phyloP scores from a whole-genome alignment of 495 filamentous ascomycete species.

The Hyaloscypha hepaticicola region DNA sequence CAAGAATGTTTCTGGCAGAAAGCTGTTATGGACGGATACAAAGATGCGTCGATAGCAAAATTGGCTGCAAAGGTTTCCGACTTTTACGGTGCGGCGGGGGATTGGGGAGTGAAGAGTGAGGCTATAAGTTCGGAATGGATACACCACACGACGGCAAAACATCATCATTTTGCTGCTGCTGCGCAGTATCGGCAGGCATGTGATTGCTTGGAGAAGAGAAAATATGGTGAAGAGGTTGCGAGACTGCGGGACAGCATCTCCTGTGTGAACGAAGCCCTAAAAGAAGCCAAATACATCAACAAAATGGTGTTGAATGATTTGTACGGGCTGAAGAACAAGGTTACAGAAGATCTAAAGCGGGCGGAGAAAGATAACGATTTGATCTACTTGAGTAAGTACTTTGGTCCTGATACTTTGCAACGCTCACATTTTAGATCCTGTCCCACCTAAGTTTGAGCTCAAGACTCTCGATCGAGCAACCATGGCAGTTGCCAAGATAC shows the following conservation, averaged over 20 bases:
- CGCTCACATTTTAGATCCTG: conserved; percentile 50
- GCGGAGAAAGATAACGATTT: conserved; percentile 96
- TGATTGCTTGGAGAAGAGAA: conserved; percentile 89
- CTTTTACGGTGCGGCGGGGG: conserved; percentile 80
- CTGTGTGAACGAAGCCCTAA: conserved; percentile 84
- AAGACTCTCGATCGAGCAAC: conserved; percentile 80
- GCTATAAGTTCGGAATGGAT: conserved; percentile 95
- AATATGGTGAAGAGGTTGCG: conserved; percentile 95
- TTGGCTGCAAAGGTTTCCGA: conserved; percentile 91
- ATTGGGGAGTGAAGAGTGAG: conserved; percentile 83
- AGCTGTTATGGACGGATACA: conserved; percentile 90
- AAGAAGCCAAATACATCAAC: conserved; percentile 82
- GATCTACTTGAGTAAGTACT: conserved; percentile 70
- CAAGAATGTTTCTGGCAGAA: conserved; percentile 99
- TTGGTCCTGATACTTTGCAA: conserved; percentile 6
- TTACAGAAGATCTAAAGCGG: conserved; percentile 83
- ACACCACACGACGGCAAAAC: conserved; percentile 95
- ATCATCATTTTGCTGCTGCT: conserved; percentile 95
- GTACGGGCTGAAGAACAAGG: conserved; percentile 75
- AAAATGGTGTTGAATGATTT: conserved; percentile 80
- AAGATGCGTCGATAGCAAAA: conserved; percentile 87
- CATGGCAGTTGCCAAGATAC: conserved; percentile 81
- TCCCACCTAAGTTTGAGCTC: conserved; percentile 86
- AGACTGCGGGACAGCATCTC: conserved; percentile 75
- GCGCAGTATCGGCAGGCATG: conserved; percentile 93